Conservation (phyloP, 1,284 basidiomycete genomes). For the Cystobasidium pallidum region DNA sequence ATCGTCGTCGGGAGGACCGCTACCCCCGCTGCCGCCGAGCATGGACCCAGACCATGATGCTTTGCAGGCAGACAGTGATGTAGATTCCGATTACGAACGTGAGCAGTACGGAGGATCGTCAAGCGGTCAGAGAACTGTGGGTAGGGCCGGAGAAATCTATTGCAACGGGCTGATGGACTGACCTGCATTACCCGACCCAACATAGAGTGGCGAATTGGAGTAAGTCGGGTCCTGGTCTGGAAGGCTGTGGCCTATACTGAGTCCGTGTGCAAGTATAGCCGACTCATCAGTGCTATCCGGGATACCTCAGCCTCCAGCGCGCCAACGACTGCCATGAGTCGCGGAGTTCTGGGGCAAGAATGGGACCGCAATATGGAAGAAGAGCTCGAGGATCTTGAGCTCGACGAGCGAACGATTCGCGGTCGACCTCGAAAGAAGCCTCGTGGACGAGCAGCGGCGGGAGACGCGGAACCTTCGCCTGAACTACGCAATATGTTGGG, state of each 20-base stretch:
- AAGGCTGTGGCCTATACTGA: too few species aligned
- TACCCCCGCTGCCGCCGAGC: conserved; percentile 20
- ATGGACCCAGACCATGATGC: background rate
- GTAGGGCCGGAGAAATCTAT: background rate
- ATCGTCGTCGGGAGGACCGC: background rate
- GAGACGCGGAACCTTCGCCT: conserved; percentile 35
- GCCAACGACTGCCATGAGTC: conserved; percentile 28
- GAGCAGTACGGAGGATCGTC: background rate
- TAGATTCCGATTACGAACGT: conserved; percentile 29
- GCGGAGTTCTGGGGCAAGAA: conserved; percentile 40
- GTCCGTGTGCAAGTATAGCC: background rate
- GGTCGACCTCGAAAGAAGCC: conserved; percentile 7
- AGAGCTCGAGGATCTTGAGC: conserved; percentile 40
- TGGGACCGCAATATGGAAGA: conserved; percentile 44
- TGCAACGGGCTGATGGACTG: background rate
- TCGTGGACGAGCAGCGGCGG: conserved; percentile 13
- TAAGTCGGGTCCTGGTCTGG: background rate
- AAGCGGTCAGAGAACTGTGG: background rate
- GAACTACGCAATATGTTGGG: conserved; percentile 64
- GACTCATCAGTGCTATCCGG: conserved; percentile 39
- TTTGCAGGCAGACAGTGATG: conserved; percentile 20
- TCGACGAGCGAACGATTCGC: conserved; percentile 17
- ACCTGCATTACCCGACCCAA: background rate
- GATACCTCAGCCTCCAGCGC: conserved; percentile 31
- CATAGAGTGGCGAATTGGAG: conserved; percentile 7